phyloP scores from a whole-genome alignment of 495 filamentous ascomycete species.

The Saxispiralis lemnorum region DNA sequence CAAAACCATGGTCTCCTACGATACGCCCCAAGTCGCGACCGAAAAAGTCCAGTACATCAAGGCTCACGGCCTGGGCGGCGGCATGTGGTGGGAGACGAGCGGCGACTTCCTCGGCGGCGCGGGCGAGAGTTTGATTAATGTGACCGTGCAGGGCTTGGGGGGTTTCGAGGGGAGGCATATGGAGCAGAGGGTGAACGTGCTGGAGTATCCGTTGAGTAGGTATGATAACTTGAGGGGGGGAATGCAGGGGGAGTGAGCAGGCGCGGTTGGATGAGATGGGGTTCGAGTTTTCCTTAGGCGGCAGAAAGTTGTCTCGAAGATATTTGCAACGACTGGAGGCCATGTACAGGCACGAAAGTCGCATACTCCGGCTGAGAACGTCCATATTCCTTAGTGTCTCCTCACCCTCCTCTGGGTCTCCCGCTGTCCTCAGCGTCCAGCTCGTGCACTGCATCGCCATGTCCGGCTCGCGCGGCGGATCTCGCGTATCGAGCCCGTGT shows the following conservation, averaged over 20 bases:
- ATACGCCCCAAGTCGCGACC: constrained; percentile 40
- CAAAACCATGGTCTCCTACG: constrained; percentile 57
- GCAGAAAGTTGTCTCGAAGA: too few species aligned
- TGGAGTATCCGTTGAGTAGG: constrained; percentile 18
- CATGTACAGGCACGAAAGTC: too few species aligned
- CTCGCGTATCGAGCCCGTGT: too few species aligned
- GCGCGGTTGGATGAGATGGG: too few species aligned
- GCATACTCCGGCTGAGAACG: too few species aligned
- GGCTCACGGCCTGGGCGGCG: constrained; percentile 49
- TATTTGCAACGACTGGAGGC: too few species aligned
- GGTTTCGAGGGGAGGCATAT: constrained; percentile 13
- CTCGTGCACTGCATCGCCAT: too few species aligned
- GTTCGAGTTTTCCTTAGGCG: too few species aligned
- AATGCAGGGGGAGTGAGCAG: constrained; percentile 11
- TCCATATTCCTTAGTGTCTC: too few species aligned
- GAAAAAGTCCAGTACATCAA: constrained; percentile 51
- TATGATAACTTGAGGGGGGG: constrained; percentile 17
- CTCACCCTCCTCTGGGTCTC: too few species aligned
- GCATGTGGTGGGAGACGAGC: constrained; percentile 83
- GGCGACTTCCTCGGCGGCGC: constrained; percentile 35
- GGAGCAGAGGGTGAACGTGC: constrained; percentile 11
- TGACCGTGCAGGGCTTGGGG: constrained; percentile 11
- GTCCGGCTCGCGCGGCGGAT: too few species aligned
- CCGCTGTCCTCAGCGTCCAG: too few species aligned
- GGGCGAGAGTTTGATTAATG: constrained; percentile 13